Base-by-base conservation (phyloP, 2,329 filamentous ascomycete species). In the Trichoderma sp. region DNA sequence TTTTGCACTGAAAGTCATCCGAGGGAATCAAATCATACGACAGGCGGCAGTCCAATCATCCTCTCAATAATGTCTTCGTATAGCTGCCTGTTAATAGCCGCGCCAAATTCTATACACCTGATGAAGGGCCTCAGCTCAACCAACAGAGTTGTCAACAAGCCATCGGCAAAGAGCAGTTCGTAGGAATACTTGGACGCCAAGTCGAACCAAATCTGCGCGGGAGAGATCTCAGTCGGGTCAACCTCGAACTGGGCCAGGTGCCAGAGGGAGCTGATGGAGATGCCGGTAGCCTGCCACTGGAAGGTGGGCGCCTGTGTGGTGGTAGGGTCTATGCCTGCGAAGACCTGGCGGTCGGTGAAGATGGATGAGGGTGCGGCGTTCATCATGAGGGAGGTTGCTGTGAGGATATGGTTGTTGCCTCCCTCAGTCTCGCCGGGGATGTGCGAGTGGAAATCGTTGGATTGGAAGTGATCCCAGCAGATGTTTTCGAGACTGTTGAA, bases 171-270 rank as follows among this genome's bases (percentile, higher is more conserved):
- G n/a, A 86, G 78, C 17, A 80, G 68, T 12, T 74, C 80, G n/a
- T 78, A 73, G 26, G 83, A 82, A 74, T 84, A 86, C 47, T 79
- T 76, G 4, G 73, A 76, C 28, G 81, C 82, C 30, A 88, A 81
- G 80, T 88, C 86, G 76, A 88, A 88, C 86, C 85, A 88, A 1
- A 83, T 85, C 78, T 88, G 86, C 30, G 88, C 83, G 17, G 86
- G 86, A 32, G 85, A 83, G 50, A 87, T 76, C 76, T 87, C 85
- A 20, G 77, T 69, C 64, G 77, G 75, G 34, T 65, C 73, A 4
- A 81, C 79, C 76, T 83, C 85, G 28, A 87, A 81, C 64, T 78
- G 76, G 1, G 86, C 85, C 3, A 88, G 81, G n/a, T 81, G 81
- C 72, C 82, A 79, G 26, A 88, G 81, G 17, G 79, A 78, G 34